Evolutionary conservation across 345 rosid species (phyloP), one percentile per base, ranked within the genome.

Genomic region (Viola odorata): DNA sequence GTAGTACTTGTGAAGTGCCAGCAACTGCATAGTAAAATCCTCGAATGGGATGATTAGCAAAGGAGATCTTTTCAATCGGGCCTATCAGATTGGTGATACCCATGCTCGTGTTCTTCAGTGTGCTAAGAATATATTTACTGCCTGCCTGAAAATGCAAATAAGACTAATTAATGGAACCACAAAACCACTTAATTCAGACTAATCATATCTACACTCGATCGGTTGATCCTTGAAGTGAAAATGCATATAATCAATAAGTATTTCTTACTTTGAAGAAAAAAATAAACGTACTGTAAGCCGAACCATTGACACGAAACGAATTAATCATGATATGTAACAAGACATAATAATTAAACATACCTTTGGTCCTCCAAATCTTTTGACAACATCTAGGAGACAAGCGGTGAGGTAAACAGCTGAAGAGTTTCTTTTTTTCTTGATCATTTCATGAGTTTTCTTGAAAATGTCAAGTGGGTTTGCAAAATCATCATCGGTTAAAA

Each of bases 1-100:
- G 45, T 42, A 5, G 9, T 74, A 83, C 88, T 78, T 76, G 78
- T 47, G 85, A 85, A 1, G 50, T 17, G 38, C 85, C 83, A 0
- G 60, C 51, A 3, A 69, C 74, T 69, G 62, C 63, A 51, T 68
- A 81, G 56, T 77, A 81, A 0, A 81, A 41, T 65, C 85, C 78
- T 37, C 67, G 71, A 7, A 84, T 7, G 0, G 88, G 88, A 64
- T 68, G 80, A 61, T 56, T 47, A 53, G 72, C 71, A 40, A 79
- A 67, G 9, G 81, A 61, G 81, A 79, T 57, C 51, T 53, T 39
- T 38, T 81, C 84, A 11, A 55, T 6, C 0, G 85, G 85, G 4
- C 88, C 84, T 3, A 75, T 69, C 39, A 79, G 0, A 47, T 81
- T 81, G 44, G 88, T 58, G 23, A 84, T 59, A 3, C 52, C 45